Evolutionary conservation across 768 basidiomycete genomes (phyloP), one percentile per base, ranked within the genome.

Genomic region (Daedaleopsis nitida): DNA sequence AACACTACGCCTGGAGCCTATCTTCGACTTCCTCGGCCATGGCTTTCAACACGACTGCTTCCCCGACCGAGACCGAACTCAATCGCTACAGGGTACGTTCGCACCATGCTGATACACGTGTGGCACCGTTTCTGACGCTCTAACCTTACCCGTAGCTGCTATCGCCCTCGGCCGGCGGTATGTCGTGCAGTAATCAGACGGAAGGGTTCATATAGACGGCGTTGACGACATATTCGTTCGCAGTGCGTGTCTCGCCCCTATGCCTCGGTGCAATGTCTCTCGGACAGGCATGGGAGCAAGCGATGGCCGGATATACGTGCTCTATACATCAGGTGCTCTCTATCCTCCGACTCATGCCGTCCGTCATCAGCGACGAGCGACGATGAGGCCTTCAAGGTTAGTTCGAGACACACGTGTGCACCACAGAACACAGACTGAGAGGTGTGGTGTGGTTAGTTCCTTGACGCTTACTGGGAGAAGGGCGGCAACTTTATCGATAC

Each of bases 401-500:
- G 17, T 35, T 13, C 27, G 27, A 32, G 3, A 16, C 9, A 7
- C 27, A 27, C 24, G 2, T 39, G 13, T 39, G 6, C 32, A 78
- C 79, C 79, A 68, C 69, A 49, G 27, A 8, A 3, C 3, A 32
- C 27, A 32, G 27, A 7, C 27, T 21, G 43, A 39, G 43, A 76
- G 21, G 57, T 66, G 8, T 23, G 13, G 19, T 70, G 38, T 27
- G 78, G 78, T 66, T 67, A 78, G 68, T 69, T 83, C 7, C 73
- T 84, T 7, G 80, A 84, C 50, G 74, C 75, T 3, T 81, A 65
- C 63, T 75, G 66, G 37, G 74, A 80, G 5, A 73, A 73, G 0
- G 82, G 83, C 4, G 82, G 82, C 5, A 80, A 82, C 69, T 77
- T 76, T 56, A 76, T 83, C 60, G 78, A 81, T 27, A 81, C 81